Percentiles rank a stretch among this genome's conserved stretches.
phyloP scores from a whole-genome alignment of 768 basidiomycete genomes.

The Coprinopsis sp. region DNA sequence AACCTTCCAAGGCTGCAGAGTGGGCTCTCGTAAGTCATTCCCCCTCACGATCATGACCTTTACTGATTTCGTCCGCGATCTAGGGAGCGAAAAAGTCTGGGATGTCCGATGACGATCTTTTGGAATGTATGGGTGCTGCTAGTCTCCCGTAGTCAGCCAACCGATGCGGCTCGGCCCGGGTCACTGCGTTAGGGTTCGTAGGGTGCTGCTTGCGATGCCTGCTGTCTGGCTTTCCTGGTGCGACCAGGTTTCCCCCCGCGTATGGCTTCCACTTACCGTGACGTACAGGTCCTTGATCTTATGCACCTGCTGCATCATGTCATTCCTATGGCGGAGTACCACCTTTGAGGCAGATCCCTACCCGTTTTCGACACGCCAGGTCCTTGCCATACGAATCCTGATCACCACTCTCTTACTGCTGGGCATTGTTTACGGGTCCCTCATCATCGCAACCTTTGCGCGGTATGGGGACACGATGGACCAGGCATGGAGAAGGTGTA shows the following conservation, averaged over 20 bases:
- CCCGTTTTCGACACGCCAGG: background rate
- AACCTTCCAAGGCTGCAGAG: too few relatives aligned
- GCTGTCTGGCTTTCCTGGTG: conserved; percentile 59
- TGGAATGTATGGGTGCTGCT: conserved; percentile 69
- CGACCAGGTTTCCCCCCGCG: background rate
- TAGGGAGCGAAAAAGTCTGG: conserved; percentile 46
- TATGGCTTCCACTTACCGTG: background rate
- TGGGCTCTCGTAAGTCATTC: too few relatives aligned
- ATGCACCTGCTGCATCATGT: conserved; percentile 9
- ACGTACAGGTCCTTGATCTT: conserved; percentile 1
- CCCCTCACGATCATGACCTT: too few relatives aligned
- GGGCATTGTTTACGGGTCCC: background rate
- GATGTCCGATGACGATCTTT: conserved; percentile 22
- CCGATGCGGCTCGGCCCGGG: too few relatives aligned
- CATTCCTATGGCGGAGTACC: conserved; percentile 7
- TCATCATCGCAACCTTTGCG: conserved; percentile 3
- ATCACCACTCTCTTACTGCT: background rate
- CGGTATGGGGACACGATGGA: conserved; percentile 34
- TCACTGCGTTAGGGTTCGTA: too few relatives aligned
- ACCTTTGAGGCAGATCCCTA: background rate
- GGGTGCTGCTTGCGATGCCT: conserved; percentile 57
- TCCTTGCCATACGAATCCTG: conserved; percentile 1
- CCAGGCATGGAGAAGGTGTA: conserved; percentile 18
- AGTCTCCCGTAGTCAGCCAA: too few relatives aligned
- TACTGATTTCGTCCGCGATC: background rate